Conservation (phyloP, 176 grass and related monocot genomes). For the Eremochloa ophiuroides region DNA sequence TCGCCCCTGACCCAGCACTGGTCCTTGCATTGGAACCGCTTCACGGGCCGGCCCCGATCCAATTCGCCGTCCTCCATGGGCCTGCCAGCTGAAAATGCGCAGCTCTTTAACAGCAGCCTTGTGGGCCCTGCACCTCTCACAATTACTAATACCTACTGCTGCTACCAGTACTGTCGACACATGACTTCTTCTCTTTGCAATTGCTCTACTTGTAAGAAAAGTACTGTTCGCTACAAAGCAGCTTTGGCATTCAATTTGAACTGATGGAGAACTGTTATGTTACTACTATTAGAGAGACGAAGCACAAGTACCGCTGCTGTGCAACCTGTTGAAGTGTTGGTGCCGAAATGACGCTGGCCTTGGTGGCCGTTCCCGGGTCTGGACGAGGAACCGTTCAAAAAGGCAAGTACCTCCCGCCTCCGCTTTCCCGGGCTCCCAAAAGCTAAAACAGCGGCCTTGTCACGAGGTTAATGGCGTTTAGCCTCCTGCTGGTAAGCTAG, state of each 20-base stretch:
- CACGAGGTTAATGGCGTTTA: background rate
- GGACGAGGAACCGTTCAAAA: background rate
- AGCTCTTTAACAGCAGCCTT: background rate
- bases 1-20: background rate
- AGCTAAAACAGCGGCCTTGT: conserved; percentile 11
- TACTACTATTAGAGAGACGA: background rate
- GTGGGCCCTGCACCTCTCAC: background rate
- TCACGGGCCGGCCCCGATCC: conserved; percentile 12
- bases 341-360: background rate
- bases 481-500: background rate
- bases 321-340: background rate
- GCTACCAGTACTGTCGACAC: background rate
- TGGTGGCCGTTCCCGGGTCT: background rate
- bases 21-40: background rate
- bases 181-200: background rate
- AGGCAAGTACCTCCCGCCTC: too few relatives aligned
- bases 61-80: background rate
- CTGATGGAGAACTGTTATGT: background rate
- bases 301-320: background rate
- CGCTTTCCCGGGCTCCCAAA: background rate
- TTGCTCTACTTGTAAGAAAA: too few relatives aligned
- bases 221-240: background rate
- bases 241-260: background rate
- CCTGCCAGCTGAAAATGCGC: background rate
- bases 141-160: background rate